Evolutionary conservation across 345 rosid genomes (phyloP), one percentile per base, ranked within the genome.

Genomic region (Kernera saxatilis): DNA sequence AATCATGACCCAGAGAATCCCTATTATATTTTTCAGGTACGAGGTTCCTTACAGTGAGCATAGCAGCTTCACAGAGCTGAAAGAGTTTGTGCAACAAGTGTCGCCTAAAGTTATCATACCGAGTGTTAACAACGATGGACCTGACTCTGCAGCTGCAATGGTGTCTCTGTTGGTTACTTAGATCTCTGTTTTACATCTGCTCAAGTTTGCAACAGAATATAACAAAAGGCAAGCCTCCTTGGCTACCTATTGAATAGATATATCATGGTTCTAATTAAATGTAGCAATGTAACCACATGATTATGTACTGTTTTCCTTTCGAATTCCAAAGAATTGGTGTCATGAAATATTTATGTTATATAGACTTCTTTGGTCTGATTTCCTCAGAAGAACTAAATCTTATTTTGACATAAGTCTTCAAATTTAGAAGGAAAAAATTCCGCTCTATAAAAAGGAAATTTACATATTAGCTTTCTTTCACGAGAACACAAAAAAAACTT

Each of bases 21-120:
- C 12, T 37, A 1, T 21, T 21, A 0, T 54, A 17, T 64, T 7
- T 27, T 41, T 39, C 81, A 93, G 98, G 84, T 93, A 91, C 25
- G 96, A 91, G 77, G 98, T 93, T 58, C 98, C 98, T 29, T 93
- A 91, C 32, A 89, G 97, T 36, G 98, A 93, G 82, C 98, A 93
- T 76, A 70, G 88, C 79, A 89, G 97, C 84, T 93, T 87, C 70
- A 71, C 87, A 3, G 97, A 93, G 72, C 87, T 93, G 11, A 82
- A 44, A 74, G 97, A 91, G 71, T 93, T 91, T 78, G 96, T 91
- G 76, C 75, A 88, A 81, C 73, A 84, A 50, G 65, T 85, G 29
- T 86, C 91, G 40, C 96, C 96, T 6, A 83, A 84, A 73, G 84
- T 64, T 40, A 84, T 93, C 60, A 84, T 88, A 71, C 98, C 97